phyloP scores from a whole-genome alignment of 208 protist genomes.

The Crithidia bombi region DNA sequence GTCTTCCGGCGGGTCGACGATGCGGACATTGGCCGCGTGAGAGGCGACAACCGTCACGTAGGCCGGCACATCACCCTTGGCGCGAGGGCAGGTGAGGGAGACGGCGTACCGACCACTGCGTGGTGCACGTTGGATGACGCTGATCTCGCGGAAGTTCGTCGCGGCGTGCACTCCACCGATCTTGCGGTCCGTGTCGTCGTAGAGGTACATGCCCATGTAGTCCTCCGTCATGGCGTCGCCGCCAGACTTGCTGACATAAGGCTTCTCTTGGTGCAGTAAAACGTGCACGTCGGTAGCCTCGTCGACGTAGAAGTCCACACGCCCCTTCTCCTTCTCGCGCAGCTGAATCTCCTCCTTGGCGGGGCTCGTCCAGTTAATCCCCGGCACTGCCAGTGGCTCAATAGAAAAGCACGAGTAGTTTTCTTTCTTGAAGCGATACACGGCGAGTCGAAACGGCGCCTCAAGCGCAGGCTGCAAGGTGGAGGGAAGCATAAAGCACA shows the following conservation, averaged over 20 bases:
- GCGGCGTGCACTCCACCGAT: constrained; percentile 71
- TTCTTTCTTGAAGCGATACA: constrained; percentile 51
- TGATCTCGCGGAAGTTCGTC: constrained; percentile 88
- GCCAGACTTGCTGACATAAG: constrained; percentile 39
- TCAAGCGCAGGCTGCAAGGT: constrained; percentile 61
- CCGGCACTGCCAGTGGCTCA: constrained; percentile 39
- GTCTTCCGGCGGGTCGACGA: constrained; percentile 65
- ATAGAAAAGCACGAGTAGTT: constrained; percentile 55
- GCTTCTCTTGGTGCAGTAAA: constrained; percentile 70
- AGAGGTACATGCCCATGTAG: constrained; percentile 87
- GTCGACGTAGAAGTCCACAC: constrained; percentile 85
- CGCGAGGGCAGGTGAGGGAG: constrained; percentile 71
- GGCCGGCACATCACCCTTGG: constrained; percentile 55
- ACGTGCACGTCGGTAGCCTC: constrained; percentile 68
- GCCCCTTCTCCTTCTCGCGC: constrained; percentile 54
- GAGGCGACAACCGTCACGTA: constrained; percentile 53
- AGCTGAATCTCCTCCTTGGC: constrained; percentile 45
- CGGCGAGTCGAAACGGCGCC: constrained; percentile 47
- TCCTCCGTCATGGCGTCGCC: constrained; percentile 79
- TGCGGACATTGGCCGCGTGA: constrained; percentile 52
- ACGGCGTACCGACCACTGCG: constrained; percentile 69
- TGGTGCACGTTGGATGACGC: constrained; percentile 58
- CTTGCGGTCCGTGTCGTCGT: constrained; percentile 60
- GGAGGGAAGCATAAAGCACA: constrained; percentile 78
- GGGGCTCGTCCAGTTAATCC: constrained; percentile 46